Percentiles rank a stretch among this genome's conserved stretches.
These are phyloP conservation scores for Kodamaea sp. DNA, from an alignment of 1,139 yeast genomes.

Conservation along the genomic window DNA sequence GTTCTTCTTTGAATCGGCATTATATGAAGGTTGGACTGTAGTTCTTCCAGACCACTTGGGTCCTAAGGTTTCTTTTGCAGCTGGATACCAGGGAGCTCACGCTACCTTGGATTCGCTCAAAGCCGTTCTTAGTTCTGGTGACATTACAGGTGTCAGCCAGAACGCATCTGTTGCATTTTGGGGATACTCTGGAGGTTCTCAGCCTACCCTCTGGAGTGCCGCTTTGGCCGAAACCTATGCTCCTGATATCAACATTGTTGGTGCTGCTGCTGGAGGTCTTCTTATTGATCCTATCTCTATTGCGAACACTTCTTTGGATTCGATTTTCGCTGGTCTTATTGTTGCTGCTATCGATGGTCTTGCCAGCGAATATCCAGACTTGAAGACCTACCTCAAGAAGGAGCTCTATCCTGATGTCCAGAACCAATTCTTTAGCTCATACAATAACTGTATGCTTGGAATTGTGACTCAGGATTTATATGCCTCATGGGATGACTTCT, in stretches of 20 bases:
- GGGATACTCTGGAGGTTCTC: constrained; percentile 25
- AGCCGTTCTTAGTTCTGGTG: constrained; percentile 16
- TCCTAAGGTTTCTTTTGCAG: constrained; percentile 27
- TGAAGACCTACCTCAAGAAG: constrained; percentile 5
- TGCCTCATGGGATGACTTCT: background rate
- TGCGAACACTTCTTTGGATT: background rate
- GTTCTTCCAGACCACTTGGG: constrained; percentile 29
- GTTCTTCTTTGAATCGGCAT: constrained; percentile 19
- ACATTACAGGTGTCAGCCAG: constrained; percentile 14
- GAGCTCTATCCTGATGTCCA: background rate
- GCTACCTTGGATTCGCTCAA: constrained; percentile 30
- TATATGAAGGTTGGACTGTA: constrained; percentile 22
- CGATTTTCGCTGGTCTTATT: constrained; percentile 27
- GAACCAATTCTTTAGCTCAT: background rate
- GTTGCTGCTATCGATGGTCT: constrained; percentile 29
- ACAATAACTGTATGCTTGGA: constrained; percentile 1
- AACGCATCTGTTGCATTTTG: constrained; percentile 19
- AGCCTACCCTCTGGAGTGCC: constrained; percentile 23
- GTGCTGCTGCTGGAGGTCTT: constrained; percentile 5
- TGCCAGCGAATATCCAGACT: constrained; percentile 26
- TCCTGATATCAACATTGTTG: constrained; percentile 21
- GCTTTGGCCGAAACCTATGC: constrained; percentile 22
- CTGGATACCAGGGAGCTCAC: constrained; percentile 30
- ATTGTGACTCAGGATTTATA: background rate
- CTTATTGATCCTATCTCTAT: background rate